These are phyloP conservation scores for Colletotrichum paranaense DNA, from an alignment of 2,329 filamentous ascomycete species.

Conservation along the genomic window DNA sequence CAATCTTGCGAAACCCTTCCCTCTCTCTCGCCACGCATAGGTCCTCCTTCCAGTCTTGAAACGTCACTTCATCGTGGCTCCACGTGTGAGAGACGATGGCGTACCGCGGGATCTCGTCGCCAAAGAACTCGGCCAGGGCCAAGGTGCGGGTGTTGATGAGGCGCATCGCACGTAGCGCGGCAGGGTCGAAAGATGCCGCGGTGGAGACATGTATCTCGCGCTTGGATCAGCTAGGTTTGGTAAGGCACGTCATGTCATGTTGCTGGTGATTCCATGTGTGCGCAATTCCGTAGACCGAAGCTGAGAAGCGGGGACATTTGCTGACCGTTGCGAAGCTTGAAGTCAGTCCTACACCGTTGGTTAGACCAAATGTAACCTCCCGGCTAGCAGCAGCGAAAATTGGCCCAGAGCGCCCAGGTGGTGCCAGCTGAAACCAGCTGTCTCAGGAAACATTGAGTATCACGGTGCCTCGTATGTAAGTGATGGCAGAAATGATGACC, in stretches of 20 bases:
- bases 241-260: background rate
- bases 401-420: too few species aligned
- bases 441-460: too few species aligned
- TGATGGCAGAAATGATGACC: too few species aligned
- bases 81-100: constrained; percentile 42
- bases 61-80: constrained; percentile 36
- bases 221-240: background rate
- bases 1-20: constrained; percentile 24
- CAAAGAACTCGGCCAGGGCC: constrained; percentile 39
- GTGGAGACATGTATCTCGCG: background rate
- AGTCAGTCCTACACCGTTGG: too few species aligned
- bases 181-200: background rate
- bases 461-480: too few species aligned
- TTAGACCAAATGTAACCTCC: background rate
- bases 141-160: constrained; percentile 41
- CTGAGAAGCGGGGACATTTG: background rate
- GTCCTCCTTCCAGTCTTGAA: constrained; percentile 32
- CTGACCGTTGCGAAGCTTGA: background rate
- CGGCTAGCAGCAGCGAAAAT: background rate
- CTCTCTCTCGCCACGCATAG: constrained; percentile 11
- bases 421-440: too few species aligned
- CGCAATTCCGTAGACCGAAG: background rate
- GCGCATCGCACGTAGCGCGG: constrained; percentile 38
- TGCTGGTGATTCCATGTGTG: background rate
- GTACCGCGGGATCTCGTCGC: constrained; percentile 37